phyloP scores from a whole-genome alignment of 805 yeast species.

The Cyberlindnera mississippiensis region DNA sequence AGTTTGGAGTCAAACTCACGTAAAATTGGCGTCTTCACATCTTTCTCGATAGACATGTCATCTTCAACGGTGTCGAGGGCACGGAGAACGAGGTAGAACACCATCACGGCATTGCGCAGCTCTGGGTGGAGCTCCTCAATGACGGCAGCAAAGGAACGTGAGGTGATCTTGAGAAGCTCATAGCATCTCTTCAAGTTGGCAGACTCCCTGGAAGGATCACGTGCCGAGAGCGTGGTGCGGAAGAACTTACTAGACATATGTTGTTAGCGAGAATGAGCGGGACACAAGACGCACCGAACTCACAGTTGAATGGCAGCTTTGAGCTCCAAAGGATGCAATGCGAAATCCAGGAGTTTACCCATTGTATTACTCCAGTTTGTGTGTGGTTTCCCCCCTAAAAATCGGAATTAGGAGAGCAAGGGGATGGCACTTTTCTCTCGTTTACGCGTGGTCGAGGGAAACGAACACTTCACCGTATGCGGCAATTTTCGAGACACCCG shows the following conservation, averaged over 20 bases:
- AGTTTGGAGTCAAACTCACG: conserved; percentile 65
- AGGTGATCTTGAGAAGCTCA: conserved; percentile 60
- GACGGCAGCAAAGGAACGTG: conserved; percentile 93
- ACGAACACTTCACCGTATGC: background rate
- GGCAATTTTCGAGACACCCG: background rate
- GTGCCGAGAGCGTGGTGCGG: conserved; percentile 37
- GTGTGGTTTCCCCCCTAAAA: too few relatives aligned
- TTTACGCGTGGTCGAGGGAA: too few relatives aligned
- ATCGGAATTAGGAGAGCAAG: too few relatives aligned
- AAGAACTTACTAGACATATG: conserved; percentile 35
- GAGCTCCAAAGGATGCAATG: conserved; percentile 14
- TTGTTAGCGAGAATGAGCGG: background rate
- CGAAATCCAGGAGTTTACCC: conserved; percentile 15
- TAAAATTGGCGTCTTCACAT: conserved; percentile 69
- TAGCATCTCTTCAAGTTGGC: conserved; percentile 60
- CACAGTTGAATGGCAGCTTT: conserved; percentile 16
- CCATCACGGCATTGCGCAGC: conserved; percentile 71
- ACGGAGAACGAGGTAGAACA: conserved; percentile 81
- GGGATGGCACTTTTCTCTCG: too few relatives aligned
- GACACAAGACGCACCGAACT: too few relatives aligned
- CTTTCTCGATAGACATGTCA: conserved; percentile 81
- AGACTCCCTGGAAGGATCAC: conserved; percentile 33
- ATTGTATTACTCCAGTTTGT: conserved; percentile 2
- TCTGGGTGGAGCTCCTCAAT: conserved; percentile 90
- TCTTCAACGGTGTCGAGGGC: conserved; percentile 96